Conservation (phyloP, 768 basidiomycete species). For the Suillus tomentosus region DNA sequence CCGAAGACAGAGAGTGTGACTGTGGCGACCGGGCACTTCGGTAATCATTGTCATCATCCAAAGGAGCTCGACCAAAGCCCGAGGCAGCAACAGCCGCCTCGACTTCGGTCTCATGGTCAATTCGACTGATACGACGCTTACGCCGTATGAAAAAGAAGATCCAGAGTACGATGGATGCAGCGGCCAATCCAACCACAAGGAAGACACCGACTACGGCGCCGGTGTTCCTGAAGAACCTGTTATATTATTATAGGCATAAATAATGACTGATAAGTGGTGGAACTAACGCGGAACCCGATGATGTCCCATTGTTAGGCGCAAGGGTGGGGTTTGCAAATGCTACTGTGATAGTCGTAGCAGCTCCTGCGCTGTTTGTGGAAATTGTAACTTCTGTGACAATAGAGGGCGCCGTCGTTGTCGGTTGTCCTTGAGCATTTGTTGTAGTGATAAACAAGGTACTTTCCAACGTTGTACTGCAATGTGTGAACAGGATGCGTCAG, state of each 20-base stretch:
- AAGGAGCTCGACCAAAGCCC: slow-evolving; percentile 64
- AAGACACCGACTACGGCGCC: slow-evolving; percentile 94
- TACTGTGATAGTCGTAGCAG: slow-evolving; percentile 59
- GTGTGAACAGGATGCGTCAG: slow-evolving; percentile 13
- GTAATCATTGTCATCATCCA: slow-evolving; percentile 67
- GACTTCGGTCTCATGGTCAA: slow-evolving; percentile 73
- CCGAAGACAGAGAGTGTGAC: slow-evolving; percentile 23
- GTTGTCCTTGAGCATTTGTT: slow-evolving; percentile 56
- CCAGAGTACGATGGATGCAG: slow-evolving; percentile 66
- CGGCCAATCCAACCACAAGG: slow-evolving; percentile 83
- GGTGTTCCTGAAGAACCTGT: slow-evolving; percentile 83
- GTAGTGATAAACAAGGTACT: slow-evolving; percentile 55
- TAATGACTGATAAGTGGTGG: not conserved
- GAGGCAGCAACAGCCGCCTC: slow-evolving; percentile 73
- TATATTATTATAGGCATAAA: slow-evolving; percentile 14
- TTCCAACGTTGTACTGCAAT: slow-evolving; percentile 52
- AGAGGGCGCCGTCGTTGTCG: slow-evolving; percentile 53
- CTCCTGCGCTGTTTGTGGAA: slow-evolving; percentile 56
- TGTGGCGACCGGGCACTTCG: slow-evolving; percentile 23
- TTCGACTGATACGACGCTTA: slow-evolving; percentile 55
- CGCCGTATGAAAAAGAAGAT: slow-evolving; percentile 71
- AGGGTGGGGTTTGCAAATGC: slow-evolving; percentile 74
- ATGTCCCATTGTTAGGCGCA: slow-evolving; percentile 45
- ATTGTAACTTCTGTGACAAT: slow-evolving; percentile 58
- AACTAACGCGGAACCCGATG: slow-evolving; percentile 54